Conservation (phyloP, 768 basidiomycete genomes). For the Suillus cothurnatus region DNA sequence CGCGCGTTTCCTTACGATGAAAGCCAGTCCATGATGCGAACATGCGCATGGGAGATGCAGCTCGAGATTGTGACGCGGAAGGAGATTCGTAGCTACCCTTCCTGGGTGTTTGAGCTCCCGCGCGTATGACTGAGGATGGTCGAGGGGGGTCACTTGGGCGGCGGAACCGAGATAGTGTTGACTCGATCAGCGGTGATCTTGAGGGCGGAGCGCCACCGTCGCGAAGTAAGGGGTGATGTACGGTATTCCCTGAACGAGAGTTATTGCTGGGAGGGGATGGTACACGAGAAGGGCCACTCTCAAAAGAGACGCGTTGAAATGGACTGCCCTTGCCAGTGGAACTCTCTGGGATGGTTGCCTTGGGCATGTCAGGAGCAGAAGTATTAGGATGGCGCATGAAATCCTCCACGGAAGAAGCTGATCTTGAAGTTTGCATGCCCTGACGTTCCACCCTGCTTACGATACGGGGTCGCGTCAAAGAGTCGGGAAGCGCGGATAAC, state of each 20-base stretch:
- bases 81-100: conserved; percentile 31
- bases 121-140: conserved; percentile 17
- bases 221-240: conserved; percentile 29
- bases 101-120: conserved; percentile 19
- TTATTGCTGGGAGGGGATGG: conserved; percentile 36
- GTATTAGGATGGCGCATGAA: conserved; percentile 24
- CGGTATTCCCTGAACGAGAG: conserved; percentile 32
- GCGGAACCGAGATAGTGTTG: conserved; percentile 9
- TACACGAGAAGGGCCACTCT: conserved; percentile 43
- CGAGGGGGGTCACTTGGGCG: conserved; percentile 6
- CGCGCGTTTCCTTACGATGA: conserved; percentile 49
- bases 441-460: conserved; percentile 32
- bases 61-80: conserved; percentile 42
- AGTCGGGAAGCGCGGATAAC: conserved; percentile 41
- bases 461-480: conserved; percentile 35
- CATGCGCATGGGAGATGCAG: conserved; percentile 60
- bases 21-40: conserved; percentile 57
- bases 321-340: conserved; percentile 47
- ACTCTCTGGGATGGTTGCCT: conserved; percentile 36
- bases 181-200: conserved; percentile 9
- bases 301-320: conserved; percentile 55
- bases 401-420: conserved; percentile 43
- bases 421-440: conserved; percentile 44
- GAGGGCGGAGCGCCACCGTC: conserved; percentile 15
- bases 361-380: conserved; percentile 18